Conservation (phyloP, 2,329 filamentous ascomycete genomes). For the Alternaria solani region DNA sequence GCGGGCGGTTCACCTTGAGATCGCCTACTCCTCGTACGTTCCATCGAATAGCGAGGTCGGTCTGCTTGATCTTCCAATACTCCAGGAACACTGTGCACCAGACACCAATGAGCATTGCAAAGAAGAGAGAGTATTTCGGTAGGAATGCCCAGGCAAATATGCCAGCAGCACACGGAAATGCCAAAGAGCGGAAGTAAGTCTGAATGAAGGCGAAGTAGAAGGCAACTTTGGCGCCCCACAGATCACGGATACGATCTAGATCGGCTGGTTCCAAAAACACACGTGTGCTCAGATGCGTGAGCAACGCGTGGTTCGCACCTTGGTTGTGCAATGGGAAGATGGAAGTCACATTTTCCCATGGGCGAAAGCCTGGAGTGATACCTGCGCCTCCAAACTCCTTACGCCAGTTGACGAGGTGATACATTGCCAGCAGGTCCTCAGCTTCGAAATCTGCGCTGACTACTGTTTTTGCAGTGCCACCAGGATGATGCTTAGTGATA, state of each 20-base stretch:
- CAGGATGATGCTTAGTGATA: slow-evolving; percentile 70
- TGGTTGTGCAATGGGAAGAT: slow-evolving; percentile 84
- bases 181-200: slow-evolving; percentile 42
- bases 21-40: slow-evolving; percentile 41
- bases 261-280: slow-evolving; percentile 71
- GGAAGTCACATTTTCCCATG: slow-evolving; percentile 76
- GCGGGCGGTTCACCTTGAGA: slow-evolving; percentile 42
- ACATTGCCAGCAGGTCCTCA: slow-evolving; percentile 78
- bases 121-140: slow-evolving; percentile 41
- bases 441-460: slow-evolving; percentile 76
- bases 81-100: slow-evolving; percentile 49
- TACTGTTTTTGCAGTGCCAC: slow-evolving; percentile 44
- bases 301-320: slow-evolving; percentile 76
- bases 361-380: slow-evolving; percentile 71
- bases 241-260: slow-evolving; percentile 76
- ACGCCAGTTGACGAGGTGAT: slow-evolving; percentile 78
- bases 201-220: slow-evolving; percentile 50
- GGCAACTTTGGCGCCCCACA: slow-evolving; percentile 74
- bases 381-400: slow-evolving; percentile 80
- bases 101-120: slow-evolving; percentile 41
- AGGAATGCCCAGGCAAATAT: slow-evolving; percentile 43
- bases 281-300: slow-evolving; percentile 77
- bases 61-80: slow-evolving; percentile 47
- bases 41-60: slow-evolving; percentile 46
- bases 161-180: slow-evolving; percentile 42